Evolutionary conservation across 441 rosid species (phyloP).

Genomic region (Kokia cookei): DNA sequence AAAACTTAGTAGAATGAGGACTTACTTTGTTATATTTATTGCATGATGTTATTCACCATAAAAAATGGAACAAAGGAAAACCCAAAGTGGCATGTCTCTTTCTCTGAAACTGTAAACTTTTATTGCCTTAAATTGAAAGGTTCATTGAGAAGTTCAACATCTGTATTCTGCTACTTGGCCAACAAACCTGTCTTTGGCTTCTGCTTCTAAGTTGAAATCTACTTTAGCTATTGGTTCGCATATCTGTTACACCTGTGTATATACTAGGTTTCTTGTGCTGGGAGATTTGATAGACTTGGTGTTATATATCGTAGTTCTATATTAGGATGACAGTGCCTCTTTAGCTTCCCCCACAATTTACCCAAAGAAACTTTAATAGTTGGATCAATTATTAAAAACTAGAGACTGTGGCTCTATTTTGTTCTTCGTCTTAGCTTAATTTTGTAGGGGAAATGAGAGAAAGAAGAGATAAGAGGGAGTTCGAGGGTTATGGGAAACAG

Average conservation of each 20-base stretch:
- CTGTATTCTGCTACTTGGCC: neutral
- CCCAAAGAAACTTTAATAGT: too few species aligned
- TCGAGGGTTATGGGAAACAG: slow-evolving; percentile 11
- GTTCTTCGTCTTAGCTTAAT: slow-evolving; percentile 5
- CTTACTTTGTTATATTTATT: neutral
- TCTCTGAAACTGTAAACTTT: neutral
- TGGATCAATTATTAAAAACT: too few species aligned
- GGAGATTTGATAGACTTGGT: neutral
- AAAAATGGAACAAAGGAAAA: neutral
- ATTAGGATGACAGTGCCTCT: too few species aligned
- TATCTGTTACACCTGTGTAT: neutral
- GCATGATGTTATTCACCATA: neutral
- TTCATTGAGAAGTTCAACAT: neutral
- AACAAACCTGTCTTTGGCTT: neutral
- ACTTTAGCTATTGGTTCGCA: neutral
- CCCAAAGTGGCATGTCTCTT: neutral
- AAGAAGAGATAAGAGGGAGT: slow-evolving; percentile 5
- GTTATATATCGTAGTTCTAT: neutral
- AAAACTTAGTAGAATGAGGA: neutral
- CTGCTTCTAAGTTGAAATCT: neutral
- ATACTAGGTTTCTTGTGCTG: neutral
- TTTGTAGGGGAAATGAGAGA: slow-evolving; percentile 14
- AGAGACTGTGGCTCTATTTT: slow-evolving; percentile 14
- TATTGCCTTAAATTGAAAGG: neutral
- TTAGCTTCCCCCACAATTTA: neutral